Evolutionary conservation across 257 asterid species (phyloP).

Genomic region (Asclepias syriaca): DNA sequence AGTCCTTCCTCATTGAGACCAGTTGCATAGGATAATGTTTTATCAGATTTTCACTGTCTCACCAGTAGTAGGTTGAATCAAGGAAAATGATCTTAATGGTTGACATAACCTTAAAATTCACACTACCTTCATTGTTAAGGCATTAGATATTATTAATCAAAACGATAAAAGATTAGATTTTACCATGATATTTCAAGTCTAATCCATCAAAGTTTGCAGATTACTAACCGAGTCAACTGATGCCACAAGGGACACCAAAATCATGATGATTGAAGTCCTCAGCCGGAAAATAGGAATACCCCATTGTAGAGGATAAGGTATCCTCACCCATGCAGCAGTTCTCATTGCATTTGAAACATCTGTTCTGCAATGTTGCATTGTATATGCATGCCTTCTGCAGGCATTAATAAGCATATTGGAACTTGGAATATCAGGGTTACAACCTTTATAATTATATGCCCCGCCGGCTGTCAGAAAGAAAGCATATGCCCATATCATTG

Average conservation of each 20-base stretch:
- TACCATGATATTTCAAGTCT: neutral
- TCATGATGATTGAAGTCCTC: slow-evolving; percentile 83
- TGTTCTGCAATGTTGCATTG: slow-evolving; percentile 95
- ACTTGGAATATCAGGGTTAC: slow-evolving; percentile 74
- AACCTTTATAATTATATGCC: slow-evolving; percentile 88
- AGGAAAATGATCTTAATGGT: neutral
- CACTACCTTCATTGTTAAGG: neutral
- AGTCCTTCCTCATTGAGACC: neutral
- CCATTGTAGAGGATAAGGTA: slow-evolving; percentile 98
- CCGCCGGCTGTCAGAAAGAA: slow-evolving; percentile 94
- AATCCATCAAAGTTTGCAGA: neutral
- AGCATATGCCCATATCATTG: slow-evolving; percentile 89
- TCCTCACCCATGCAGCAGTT: slow-evolving; percentile 91
- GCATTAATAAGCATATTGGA: slow-evolving; percentile 81
- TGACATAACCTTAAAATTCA: no score
- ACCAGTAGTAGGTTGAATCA: neutral
- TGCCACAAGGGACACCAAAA: slow-evolving; percentile 71
- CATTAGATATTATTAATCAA: neutral
- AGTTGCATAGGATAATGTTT: neutral
- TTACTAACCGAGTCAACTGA: slow-evolving; percentile 85
- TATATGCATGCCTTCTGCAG: slow-evolving; percentile 84
- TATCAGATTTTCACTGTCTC: neutral
- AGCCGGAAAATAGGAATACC: slow-evolving; percentile 85
- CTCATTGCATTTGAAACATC: slow-evolving; percentile 92
- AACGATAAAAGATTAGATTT: neutral